Evolutionary conservation across 352 stramenopile genomes (phyloP).

Genomic region (Halophytophthora polymorphica): DNA sequence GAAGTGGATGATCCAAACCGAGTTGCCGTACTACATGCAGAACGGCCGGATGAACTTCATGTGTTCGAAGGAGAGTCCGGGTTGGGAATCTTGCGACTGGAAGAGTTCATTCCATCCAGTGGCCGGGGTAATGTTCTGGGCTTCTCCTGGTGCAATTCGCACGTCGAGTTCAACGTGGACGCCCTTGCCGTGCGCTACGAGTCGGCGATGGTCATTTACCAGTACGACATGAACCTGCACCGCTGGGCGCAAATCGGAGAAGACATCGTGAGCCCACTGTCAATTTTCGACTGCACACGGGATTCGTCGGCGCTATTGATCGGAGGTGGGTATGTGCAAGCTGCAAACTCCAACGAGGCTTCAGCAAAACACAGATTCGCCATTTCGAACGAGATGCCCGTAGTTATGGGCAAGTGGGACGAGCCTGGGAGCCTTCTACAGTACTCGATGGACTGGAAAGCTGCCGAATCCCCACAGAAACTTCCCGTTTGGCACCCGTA

Average conservation of each 20-base stretch:
- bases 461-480: constrained; percentile 60
- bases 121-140: constrained; percentile 56
- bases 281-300: constrained; percentile 78
- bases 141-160: constrained; percentile 77
- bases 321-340: constrained; percentile 43
- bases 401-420: constrained; percentile 81
- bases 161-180: constrained; percentile 86
- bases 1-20: constrained; percentile 86
- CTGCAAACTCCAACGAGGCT: constrained; percentile 7
- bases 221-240: constrained; percentile 66
- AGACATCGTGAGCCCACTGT: constrained; percentile 46
- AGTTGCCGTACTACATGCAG: constrained; percentile 57
- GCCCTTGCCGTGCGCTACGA: constrained; percentile 71
- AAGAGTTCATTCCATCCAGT: constrained; percentile 60
- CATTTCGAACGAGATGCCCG: constrained; percentile 71
- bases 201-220: constrained; percentile 69
- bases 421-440: constrained; percentile 68
- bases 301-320: constrained; percentile 81
- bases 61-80: constrained; percentile 82
- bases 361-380: constrained; percentile 7
- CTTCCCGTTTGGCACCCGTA: constrained; percentile 84
- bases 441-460: constrained; percentile 80
- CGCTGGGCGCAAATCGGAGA: constrained; percentile 60
- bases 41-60: constrained; percentile 45
- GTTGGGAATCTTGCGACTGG: constrained; percentile 67